Evolutionary conservation across 2,329 filamentous ascomycete species (phyloP).

Genomic region (Ambrosiella xylebori): DNA sequence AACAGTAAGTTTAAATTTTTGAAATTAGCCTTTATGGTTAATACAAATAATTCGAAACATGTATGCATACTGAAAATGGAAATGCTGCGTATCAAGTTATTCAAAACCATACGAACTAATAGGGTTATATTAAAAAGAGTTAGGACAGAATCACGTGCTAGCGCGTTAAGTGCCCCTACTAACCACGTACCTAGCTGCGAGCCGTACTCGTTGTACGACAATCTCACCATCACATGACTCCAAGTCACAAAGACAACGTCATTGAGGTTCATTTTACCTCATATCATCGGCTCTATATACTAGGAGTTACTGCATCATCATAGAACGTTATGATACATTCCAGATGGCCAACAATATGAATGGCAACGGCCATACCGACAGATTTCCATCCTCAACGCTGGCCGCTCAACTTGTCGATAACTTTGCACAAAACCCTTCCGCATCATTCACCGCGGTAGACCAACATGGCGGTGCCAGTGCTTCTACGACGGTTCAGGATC

Average conservation of each 20-base stretch:
- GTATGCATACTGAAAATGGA: no score
- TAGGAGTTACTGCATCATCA: neutral
- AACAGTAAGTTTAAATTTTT: no score
- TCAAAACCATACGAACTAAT: neutral
- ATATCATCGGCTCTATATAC: neutral
- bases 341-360: neutral
- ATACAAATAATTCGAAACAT: no score
- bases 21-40: no score
- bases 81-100: no score
- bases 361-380: conserved; percentile 5
- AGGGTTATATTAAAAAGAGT: neutral
- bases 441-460: neutral
- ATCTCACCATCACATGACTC: neutral
- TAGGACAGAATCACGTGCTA: neutral
- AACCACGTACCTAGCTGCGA: neutral
- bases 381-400: conserved; percentile 57
- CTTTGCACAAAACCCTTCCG: neutral
- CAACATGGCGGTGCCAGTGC: conserved; percentile 28
- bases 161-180: conserved; percentile 4
- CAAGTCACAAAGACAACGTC: neutral
- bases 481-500: conserved; percentile 31
- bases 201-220: neutral
- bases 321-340: no score
- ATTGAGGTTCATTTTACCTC: neutral
- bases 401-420: conserved; percentile 67